These are phyloP conservation scores for Colletotrichum chrysophilum DNA, from an alignment of 2,329 filamentous ascomycete species.

Conservation along the genomic window DNA sequence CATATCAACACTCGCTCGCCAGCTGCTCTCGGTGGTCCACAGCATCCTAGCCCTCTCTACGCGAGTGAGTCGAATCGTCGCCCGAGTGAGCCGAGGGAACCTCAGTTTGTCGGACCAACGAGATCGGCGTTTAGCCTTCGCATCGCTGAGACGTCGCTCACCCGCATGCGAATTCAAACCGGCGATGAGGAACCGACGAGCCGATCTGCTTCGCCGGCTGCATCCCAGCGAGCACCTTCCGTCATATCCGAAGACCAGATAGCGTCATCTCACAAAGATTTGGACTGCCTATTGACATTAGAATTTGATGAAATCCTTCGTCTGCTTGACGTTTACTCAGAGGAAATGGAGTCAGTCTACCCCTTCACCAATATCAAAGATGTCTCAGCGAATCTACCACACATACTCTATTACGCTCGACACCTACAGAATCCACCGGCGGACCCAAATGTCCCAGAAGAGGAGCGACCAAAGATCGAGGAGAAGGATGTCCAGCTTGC, in stretches of 20 bases:
- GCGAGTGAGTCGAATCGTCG: neutral
- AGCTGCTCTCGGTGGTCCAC: neutral
- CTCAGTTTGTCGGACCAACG: constrained; percentile 41
- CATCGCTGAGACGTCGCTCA: constrained; percentile 39
- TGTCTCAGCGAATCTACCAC: constrained; percentile 27
- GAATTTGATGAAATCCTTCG: constrained; percentile 30
- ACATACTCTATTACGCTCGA: constrained; percentile 30
- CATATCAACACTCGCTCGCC: constrained; percentile 2
- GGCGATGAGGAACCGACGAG: constrained; percentile 30
- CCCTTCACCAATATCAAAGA: constrained; percentile 36
- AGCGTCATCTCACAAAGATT: constrained; percentile 11
- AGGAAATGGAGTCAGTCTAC: constrained; percentile 43
- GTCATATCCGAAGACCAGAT: constrained; percentile 16
- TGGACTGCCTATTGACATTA: constrained; percentile 3
- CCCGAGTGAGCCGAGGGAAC: constrained; percentile 31
- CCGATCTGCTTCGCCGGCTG: constrained; percentile 12
- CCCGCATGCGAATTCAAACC: constrained; percentile 37
- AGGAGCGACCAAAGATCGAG: neutral
- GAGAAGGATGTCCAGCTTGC: constrained; percentile 36
- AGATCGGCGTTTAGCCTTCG: constrained; percentile 38
- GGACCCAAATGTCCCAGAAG: neutral
- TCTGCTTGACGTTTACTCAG: constrained; percentile 41
- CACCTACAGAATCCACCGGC: neutral
- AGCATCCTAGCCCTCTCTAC: constrained; percentile 16
- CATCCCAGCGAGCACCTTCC: constrained; percentile 24